Conservation (phyloP, 2,329 filamentous ascomycete species). For the Colletotrichum zoysiae region DNA sequence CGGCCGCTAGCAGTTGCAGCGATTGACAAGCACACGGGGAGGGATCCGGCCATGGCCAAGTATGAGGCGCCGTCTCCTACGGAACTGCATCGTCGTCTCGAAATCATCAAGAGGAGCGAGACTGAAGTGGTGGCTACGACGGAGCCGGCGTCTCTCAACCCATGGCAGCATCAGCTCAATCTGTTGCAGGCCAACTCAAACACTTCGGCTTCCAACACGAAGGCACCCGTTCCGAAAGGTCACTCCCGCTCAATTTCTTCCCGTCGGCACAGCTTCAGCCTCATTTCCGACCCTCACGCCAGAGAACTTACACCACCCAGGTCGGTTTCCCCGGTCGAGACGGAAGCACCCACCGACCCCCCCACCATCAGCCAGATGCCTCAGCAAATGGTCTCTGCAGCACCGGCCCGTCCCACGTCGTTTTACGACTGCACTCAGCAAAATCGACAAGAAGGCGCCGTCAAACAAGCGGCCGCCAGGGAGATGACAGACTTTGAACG, state of each 20-base stretch:
- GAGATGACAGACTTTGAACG: constrained; percentile 46
- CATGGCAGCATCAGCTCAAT: constrained; percentile 23
- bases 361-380: constrained; percentile 8
- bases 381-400: not conserved
- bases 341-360: constrained; percentile 33
- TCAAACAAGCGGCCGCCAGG: not conserved
- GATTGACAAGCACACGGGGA: constrained; percentile 20
- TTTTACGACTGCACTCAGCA: not conserved
- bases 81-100: constrained; percentile 36
- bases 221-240: not conserved
- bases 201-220: constrained; percentile 17
- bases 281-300: constrained; percentile 32
- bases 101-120: constrained; percentile 39
- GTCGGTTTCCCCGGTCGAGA: constrained; percentile 34
- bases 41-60: constrained; percentile 24
- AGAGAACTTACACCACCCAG: constrained; percentile 38
- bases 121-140: constrained; percentile 28
- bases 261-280: constrained; percentile 36
- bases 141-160: constrained; percentile 11
- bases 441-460: not conserved
- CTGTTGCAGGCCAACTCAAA: constrained; percentile 15
- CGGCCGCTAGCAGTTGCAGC: constrained; percentile 1
- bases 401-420: constrained; percentile 10
- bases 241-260: constrained; percentile 25
- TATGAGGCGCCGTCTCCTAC: constrained; percentile 24